A percentile compares a stretch with the other conserved stretches of the same genome.
Conservation (phyloP, 2,329 filamentous ascomycete species). For the Claviceps quebecensis region DNA sequence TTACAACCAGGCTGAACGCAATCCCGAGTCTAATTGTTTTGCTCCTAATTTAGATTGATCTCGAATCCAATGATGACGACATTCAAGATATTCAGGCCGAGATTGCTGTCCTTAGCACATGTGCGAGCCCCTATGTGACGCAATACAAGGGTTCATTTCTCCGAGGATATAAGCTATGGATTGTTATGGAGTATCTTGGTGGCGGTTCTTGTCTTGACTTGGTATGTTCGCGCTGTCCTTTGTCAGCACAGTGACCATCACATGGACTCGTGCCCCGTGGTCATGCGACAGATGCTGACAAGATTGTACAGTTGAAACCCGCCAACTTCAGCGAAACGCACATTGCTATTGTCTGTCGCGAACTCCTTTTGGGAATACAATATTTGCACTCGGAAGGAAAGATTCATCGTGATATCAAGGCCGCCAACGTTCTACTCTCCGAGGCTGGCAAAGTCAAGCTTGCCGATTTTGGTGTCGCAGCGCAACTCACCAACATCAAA, state of each 20-base stretch:
- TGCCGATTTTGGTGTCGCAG: slow-evolving; percentile 92
- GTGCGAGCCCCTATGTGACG: slow-evolving; percentile 84
- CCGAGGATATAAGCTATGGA: slow-evolving; percentile 95
- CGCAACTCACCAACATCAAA: slow-evolving; percentile 93
- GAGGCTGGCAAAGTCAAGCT: slow-evolving; percentile 84
- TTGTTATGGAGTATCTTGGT: slow-evolving; percentile 96
- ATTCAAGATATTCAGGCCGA: slow-evolving; percentile 97
- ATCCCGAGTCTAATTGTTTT: neutral
- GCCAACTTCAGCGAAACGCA: slow-evolving; percentile 78
- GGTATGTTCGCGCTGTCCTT: slow-evolving; percentile 33
- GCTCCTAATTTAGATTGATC: slow-evolving; percentile 63
- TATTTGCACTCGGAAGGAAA: slow-evolving; percentile 91
- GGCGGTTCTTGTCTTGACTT: slow-evolving; percentile 91
- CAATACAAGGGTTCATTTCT: slow-evolving; percentile 95
- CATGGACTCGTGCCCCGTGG: neutral
- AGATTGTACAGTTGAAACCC: slow-evolving; percentile 59
- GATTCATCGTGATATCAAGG: slow-evolving; percentile 94
- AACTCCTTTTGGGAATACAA: slow-evolving; percentile 77
- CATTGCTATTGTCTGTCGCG: slow-evolving; percentile 86
- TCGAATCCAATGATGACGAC: slow-evolving; percentile 96
- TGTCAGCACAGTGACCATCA: neutral
- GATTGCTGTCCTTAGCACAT: slow-evolving; percentile 88
- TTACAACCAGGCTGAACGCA: neutral
- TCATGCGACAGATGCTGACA: slow-evolving; percentile 16
- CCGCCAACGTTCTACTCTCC: slow-evolving; percentile 88